These are phyloP conservation scores for Wickerhamomyces silvicola DNA, from an alignment of 805 yeast genomes.

Conservation along the genomic window DNA sequence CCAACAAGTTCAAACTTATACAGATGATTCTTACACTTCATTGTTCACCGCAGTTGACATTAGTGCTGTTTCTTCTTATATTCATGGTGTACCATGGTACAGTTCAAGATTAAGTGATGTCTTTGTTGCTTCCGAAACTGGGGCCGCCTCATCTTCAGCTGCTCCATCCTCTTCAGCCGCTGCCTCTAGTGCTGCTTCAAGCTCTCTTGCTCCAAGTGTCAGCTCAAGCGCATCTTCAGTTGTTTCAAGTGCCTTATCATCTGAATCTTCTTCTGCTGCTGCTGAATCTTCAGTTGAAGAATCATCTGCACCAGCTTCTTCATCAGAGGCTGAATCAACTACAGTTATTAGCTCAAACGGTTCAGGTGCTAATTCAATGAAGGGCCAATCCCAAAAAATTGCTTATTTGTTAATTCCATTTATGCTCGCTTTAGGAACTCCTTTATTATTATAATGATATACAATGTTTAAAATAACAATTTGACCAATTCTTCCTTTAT, in stretches of 20 bases:
- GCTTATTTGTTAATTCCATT: slow-evolving; percentile 14
- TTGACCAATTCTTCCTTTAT: not conserved
- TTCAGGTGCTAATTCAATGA: not conserved
- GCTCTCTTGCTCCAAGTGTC: not conserved
- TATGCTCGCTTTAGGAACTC: slow-evolving; percentile 12
- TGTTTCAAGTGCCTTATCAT: slow-evolving; percentile 6
- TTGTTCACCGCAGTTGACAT: slow-evolving; percentile 23
- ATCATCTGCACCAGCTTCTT: slow-evolving; percentile 5
- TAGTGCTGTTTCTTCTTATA: slow-evolving; percentile 20
- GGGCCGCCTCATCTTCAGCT: slow-evolving; percentile 37
- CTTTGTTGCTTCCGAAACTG: slow-evolving; percentile 9
- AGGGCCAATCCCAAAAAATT: not conserved
- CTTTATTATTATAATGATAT: slow-evolving; percentile 14
- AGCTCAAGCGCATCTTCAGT: slow-evolving; percentile 5
- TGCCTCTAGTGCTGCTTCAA: not conserved
- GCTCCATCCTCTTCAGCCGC: slow-evolving; percentile 18
- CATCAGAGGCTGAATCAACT: slow-evolving; percentile 5
- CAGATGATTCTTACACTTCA: slow-evolving; percentile 28
- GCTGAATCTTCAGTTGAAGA: slow-evolving; percentile 8
- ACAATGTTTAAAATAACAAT: not conserved
- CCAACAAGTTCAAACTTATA: slow-evolving; percentile 24
- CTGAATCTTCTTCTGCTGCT: slow-evolving; percentile 6
- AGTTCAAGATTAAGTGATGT: slow-evolving; percentile 19
- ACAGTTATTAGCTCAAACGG: slow-evolving; percentile 1
- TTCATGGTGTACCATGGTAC: slow-evolving; percentile 29